A percentile compares a stretch with the other conserved stretches of the same genome.
Evolutionary conservation across 306 rosid genomes (phyloP).

Genomic region (Fragaria ananassa): DNA sequence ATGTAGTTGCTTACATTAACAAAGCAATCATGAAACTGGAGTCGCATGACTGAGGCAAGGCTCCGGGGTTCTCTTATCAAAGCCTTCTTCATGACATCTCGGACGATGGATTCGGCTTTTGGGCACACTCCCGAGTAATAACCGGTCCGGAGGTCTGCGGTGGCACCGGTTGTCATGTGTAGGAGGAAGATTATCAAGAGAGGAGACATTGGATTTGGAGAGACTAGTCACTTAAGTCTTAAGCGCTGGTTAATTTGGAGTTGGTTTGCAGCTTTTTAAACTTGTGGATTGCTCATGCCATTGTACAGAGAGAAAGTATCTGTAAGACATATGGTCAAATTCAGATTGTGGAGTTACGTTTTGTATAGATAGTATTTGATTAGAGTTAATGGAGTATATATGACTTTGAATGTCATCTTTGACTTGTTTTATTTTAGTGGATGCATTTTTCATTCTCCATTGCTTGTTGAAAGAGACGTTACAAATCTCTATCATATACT

Average conservation of each 20-base stretch:
- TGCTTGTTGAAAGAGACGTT: no score
- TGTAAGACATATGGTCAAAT: neutral
- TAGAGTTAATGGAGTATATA: no score
- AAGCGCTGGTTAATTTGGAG: neutral
- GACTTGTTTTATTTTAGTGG: no score
- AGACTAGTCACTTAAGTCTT: neutral
- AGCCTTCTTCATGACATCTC: slow-evolving; percentile 60
- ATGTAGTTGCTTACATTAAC: slow-evolving; percentile 49
- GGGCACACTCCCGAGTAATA: slow-evolving; percentile 59
- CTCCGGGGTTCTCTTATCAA: slow-evolving; percentile 60
- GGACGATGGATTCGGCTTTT: slow-evolving; percentile 47
- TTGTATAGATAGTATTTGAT: no score
- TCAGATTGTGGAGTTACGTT: neutral
- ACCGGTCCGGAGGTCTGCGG: slow-evolving; percentile 51
- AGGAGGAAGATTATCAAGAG: slow-evolving; percentile 31
- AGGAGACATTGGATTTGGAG: slow-evolving; percentile 13
- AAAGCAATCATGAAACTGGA: slow-evolving; percentile 87
- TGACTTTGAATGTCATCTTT: no score
- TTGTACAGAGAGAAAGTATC: neutral
- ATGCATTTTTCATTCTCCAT: no score
- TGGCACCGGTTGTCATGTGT: slow-evolving; percentile 19
- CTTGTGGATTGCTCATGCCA: neutral
- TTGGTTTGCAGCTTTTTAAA: neutral
- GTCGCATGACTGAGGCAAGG: slow-evolving; percentile 87
- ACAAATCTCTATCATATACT: no score